Conservation (phyloP, 495 filamentous ascomycete species). For the Glutinoglossum americanum region DNA sequence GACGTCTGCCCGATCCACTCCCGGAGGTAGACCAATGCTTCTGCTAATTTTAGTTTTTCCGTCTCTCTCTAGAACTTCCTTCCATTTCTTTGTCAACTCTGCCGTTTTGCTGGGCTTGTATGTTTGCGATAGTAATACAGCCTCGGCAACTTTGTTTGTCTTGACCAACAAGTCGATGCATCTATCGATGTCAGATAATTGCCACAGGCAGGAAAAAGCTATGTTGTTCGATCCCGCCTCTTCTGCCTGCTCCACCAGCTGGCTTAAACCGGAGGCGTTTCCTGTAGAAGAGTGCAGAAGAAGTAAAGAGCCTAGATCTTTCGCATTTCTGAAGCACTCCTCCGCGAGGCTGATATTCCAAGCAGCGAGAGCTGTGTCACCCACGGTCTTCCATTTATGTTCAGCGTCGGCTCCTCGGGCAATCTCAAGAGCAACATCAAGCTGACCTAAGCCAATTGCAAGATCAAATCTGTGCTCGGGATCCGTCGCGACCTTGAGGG, state of each 20-base stretch:
- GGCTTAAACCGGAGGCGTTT: constrained; percentile 47
- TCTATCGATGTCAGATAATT: constrained; percentile 57
- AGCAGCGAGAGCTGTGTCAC: constrained; percentile 64
- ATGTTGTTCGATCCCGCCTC: constrained; percentile 68
- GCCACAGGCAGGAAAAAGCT: constrained; percentile 77
- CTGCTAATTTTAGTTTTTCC: constrained; percentile 70
- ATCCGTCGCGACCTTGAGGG: constrained; percentile 89
- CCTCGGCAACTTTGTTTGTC: constrained; percentile 62
- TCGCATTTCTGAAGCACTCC: constrained; percentile 78
- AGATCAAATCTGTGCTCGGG: constrained; percentile 93
- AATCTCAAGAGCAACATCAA: constrained; percentile 68
- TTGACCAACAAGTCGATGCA: constrained; percentile 62
- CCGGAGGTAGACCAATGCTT: constrained; percentile 60
- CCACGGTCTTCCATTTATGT: constrained; percentile 94
- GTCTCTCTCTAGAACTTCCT: constrained; percentile 47
- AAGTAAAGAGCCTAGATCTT: constrained; percentile 73
- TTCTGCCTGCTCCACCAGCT: constrained; percentile 51
- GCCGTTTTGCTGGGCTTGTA: constrained; percentile 68
- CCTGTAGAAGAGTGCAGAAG: constrained; percentile 67
- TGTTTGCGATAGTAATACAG: constrained; percentile 78
- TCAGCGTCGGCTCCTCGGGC: constrained; percentile 66
- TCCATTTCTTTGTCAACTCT: constrained; percentile 56
- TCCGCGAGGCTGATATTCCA: constrained; percentile 81
- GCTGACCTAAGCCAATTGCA: constrained; percentile 59
- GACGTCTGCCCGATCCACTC: constrained; percentile 44